Evolutionary conservation across 2,329 filamentous ascomycete genomes (phyloP).

Genomic region (Septoria petroselini): DNA sequence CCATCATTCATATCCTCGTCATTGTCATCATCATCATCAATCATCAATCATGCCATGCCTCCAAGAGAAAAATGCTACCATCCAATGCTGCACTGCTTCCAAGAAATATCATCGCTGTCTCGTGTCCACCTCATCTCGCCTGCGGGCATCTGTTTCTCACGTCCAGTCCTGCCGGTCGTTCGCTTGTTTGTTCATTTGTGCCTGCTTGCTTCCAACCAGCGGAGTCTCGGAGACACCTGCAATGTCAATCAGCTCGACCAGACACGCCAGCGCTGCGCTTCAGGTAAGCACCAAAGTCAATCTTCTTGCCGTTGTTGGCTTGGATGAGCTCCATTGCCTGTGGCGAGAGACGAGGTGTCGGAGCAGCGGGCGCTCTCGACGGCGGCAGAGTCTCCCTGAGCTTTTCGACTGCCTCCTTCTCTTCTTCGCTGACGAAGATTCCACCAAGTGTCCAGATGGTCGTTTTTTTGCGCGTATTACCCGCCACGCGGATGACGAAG

Average conservation of each 20-base stretch:
- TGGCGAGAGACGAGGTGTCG: not conserved
- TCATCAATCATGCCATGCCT: not conserved
- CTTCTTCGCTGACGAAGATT: conserved; percentile 17
- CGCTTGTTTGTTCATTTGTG: too few species aligned
- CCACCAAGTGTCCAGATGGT: conserved; percentile 20
- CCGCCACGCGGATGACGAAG: not conserved
- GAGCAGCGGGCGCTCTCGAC: not conserved
- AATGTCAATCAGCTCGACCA: not conserved
- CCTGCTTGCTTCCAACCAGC: too few species aligned
- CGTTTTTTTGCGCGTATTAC: conserved; percentile 1
- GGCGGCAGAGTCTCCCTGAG: not conserved
- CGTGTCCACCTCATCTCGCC: not conserved
- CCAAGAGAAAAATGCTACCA: not conserved
- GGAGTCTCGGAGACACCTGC: too few species aligned
- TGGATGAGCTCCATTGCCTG: not conserved
- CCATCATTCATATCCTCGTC: too few species aligned
- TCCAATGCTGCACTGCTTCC: not conserved
- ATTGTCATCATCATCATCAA: not conserved
- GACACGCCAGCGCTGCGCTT: not conserved
- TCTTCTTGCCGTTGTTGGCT: not conserved
- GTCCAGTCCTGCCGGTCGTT: too few species aligned
- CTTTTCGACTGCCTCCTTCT: conserved; percentile 6
- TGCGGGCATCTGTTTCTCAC: not conserved
- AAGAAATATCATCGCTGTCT: not conserved
- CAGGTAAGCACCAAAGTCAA: not conserved